Evolutionary conservation across 78 protist genomes (phyloP), one percentile per base, ranked within the genome.

Genomic region (Salpingoeca rosetta): DNA sequence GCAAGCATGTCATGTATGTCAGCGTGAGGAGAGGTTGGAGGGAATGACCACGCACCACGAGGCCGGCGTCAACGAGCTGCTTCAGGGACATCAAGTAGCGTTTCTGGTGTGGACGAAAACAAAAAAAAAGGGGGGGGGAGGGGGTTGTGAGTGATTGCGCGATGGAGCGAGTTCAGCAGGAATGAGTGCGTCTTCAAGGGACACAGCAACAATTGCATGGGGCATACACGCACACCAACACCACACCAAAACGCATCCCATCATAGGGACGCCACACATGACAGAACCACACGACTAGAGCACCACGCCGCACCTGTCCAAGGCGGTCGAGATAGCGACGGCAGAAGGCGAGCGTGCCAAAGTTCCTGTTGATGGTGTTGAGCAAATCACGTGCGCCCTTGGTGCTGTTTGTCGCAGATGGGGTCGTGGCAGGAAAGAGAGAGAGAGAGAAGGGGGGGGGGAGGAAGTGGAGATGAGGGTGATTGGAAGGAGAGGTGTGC

Each of bases 281-380:
- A n/a, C n/a, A n/a, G n/a, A n/a, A n/a, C n/a, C n/a, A n/a, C n/a
- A n/a, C n/a, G n/a, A n/a, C n/a, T n/a, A n/a, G n/a, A n/a, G n/a
- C n/a, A n/a, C n/a, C n/a, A n/a, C n/a, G n/a, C n/a, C n/a, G n/a
- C n/a, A n/a, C 35, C 44, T 86, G 43, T 3, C 87, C 96, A 0
- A 76, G 0, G 41, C 88, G 73, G 76, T 96, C 94, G 51, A 96
- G 79, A 82, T 89, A 96, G 40, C 97, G 92, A 24, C 96, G 89
- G 91, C 98, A 93, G 89, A 98, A 98, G 78, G 99, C 96, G 35
- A 98, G 92, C 40, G 99, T 96, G 80, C 94, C 98, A 83, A 94
- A 97, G 90, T 90, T 84, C 79, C 89, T 84, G 88, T 94, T 76
- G 82, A 98, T 97, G 76, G 57, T 56, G 73, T 78, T 39, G 45